Evolutionary conservation across 345 rosid genomes (phyloP).

Genomic region (Geranium rotundifolium): DNA sequence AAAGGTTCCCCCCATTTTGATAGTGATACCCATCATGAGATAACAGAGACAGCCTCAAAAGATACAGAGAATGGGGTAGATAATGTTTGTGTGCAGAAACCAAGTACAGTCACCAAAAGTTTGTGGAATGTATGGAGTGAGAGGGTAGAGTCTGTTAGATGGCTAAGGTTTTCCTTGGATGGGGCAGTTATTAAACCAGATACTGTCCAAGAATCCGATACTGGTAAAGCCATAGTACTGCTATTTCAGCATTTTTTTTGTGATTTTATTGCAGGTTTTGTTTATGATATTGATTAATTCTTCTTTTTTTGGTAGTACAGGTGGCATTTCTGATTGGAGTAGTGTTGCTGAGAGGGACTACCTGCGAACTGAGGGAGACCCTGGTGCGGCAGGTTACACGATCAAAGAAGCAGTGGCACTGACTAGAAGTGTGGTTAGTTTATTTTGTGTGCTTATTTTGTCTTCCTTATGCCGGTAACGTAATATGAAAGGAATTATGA

Average conservation of each 20-base stretch:
- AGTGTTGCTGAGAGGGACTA: conserved; percentile 61
- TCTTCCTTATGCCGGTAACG: too few species aligned
- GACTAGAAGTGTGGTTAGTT: conserved; percentile 65
- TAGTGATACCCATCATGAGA: conserved; percentile 13
- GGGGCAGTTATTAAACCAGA: conserved; percentile 43
- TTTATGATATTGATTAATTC: background rate
- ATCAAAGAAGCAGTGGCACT: conserved; percentile 76
- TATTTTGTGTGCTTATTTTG: too few species aligned
- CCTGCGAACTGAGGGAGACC: conserved; percentile 85
- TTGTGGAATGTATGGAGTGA: conserved; percentile 75
- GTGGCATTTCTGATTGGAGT: conserved; percentile 13
- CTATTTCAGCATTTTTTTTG: conserved; percentile 5
- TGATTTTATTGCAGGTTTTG: background rate
- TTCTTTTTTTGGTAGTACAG: conserved; percentile 21
- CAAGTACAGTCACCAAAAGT: conserved; percentile 16
- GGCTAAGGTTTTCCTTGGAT: conserved; percentile 67
- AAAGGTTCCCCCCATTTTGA: conserved; percentile 17
- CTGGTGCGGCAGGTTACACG: conserved; percentile 80
- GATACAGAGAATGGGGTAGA: conserved; percentile 15
- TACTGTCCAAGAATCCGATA: conserved; percentile 17
- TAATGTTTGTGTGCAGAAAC: conserved; percentile 18
- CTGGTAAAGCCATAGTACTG: conserved; percentile 22
- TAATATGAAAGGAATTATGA: too few species aligned
- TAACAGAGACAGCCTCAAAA: conserved; percentile 18
- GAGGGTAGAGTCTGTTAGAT: conserved; percentile 73